A percentile compares a stretch with the other conserved stretches of the same genome.
phyloP scores from a whole-genome alignment of 257 asterid genomes.

The Euphrasia confusa region DNA sequence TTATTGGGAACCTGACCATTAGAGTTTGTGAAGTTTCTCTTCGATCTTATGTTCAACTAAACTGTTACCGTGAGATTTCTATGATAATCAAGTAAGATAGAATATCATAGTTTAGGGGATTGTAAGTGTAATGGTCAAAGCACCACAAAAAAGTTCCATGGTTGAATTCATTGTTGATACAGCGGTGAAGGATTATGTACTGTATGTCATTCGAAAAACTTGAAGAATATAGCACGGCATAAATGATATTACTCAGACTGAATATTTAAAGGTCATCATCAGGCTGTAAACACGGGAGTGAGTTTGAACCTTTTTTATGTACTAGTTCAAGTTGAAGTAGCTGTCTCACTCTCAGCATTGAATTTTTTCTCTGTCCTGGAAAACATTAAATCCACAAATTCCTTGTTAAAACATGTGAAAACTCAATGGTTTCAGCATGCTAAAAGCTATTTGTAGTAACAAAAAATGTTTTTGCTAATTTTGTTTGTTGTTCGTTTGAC shows the following conservation, averaged over 20 bases:
- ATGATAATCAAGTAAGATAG: background rate
- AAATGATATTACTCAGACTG: background rate
- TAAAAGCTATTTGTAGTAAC: background rate
- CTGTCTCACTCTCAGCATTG: background rate
- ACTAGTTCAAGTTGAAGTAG: background rate
- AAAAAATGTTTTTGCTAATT: background rate
- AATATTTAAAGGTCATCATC: too few relatives aligned
- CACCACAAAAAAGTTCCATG: background rate
- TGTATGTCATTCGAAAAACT: background rate
- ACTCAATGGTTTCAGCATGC: background rate
- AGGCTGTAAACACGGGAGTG: background rate
- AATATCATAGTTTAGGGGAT: background rate
- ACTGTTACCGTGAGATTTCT: constrained; percentile 1
- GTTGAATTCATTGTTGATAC: background rate
- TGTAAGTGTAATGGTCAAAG: background rate
- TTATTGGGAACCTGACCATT: background rate
- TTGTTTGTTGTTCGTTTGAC: constrained; percentile 4
- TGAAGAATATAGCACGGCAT: background rate
- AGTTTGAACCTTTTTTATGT: background rate
- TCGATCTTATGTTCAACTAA: too few relatives aligned
- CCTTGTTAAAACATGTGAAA: background rate
- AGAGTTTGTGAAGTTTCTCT: constrained; percentile 5
- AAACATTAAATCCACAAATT: background rate
- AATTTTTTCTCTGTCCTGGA: background rate
- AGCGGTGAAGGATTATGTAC: background rate